Evolutionary conservation across 345 rosid species (phyloP).

Genomic region (Boechera stricta): DNA sequence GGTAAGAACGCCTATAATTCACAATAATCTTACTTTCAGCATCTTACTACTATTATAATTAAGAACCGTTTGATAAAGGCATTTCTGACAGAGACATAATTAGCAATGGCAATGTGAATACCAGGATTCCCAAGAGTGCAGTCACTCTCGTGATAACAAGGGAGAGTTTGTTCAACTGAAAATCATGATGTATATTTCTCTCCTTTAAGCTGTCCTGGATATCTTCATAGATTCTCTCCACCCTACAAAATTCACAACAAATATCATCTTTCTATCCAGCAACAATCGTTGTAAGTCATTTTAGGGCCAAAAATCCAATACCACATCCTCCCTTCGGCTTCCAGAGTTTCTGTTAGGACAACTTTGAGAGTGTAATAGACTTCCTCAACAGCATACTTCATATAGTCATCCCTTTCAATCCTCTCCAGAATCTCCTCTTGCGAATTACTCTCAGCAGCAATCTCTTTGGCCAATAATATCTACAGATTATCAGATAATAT

Average conservation of each 20-base stretch:
- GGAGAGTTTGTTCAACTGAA: constrained; percentile 74
- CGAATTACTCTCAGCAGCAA: constrained; percentile 70
- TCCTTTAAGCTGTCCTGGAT: constrained; percentile 60
- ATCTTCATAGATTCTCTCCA: constrained; percentile 77
- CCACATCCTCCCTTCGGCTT: constrained; percentile 94
- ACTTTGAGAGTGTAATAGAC: constrained; percentile 65
- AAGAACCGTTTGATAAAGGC: constrained; percentile 3
- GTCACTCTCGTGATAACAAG: constrained; percentile 80
- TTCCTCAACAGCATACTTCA: constrained; percentile 97
- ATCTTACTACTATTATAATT: constrained; percentile 10
- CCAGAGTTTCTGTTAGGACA: constrained; percentile 77
- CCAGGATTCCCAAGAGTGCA: constrained; percentile 89
- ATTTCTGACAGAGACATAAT: constrained; percentile 17
- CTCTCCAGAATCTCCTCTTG: constrained; percentile 93
- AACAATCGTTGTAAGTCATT: constrained; percentile 25
- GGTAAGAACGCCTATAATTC: constrained; percentile 9
- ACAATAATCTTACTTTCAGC: background rate
- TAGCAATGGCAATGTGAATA: constrained; percentile 36
- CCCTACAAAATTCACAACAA: constrained; percentile 60
- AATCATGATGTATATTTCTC: constrained; percentile 59
- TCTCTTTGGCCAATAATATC: constrained; percentile 92
- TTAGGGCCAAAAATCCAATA: constrained; percentile 43
- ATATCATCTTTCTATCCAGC: constrained; percentile 20
- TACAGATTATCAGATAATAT: constrained; percentile 35
- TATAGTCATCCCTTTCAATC: constrained; percentile 82